phyloP scores from a whole-genome alignment of 495 filamentous ascomycete species.

The Penicillium robsamsonii region DNA sequence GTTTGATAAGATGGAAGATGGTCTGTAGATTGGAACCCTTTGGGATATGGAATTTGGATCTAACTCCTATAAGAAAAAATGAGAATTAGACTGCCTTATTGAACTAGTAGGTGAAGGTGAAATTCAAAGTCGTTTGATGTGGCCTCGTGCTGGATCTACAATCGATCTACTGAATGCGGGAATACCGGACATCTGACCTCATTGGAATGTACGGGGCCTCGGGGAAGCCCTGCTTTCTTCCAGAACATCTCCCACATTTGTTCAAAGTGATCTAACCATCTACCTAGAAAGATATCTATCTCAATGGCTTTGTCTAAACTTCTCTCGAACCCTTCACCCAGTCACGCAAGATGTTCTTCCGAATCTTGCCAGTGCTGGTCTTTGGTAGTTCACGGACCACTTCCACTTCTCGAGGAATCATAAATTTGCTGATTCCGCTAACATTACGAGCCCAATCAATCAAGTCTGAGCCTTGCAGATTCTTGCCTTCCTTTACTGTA shows the following conservation, averaged over 20 bases:
- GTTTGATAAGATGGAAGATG: slow-evolving; percentile 24
- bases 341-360: slow-evolving; percentile 89
- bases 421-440: slow-evolving; percentile 83
- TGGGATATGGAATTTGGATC: neutral
- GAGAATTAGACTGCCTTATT: neutral
- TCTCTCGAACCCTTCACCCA: slow-evolving; percentile 63
- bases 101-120: neutral
- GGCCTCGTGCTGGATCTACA: slow-evolving; percentile 17
- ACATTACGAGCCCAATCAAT: slow-evolving; percentile 81
- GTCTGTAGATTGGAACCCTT: slow-evolving; percentile 3
- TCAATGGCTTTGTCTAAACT: neutral
- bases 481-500: slow-evolving; percentile 66
- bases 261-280: neutral
- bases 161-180: slow-evolving; percentile 2
- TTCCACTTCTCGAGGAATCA: slow-evolving; percentile 93
- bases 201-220: slow-evolving; percentile 5
- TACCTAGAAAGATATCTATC: neutral
- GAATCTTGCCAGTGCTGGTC: slow-evolving; percentile 93
- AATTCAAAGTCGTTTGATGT: slow-evolving; percentile 13
- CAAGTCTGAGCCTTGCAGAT: slow-evolving; percentile 64
- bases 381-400: slow-evolving; percentile 86
- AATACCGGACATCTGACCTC: slow-evolving; percentile 8
- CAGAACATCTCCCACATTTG: neutral
- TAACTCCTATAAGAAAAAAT: neutral
- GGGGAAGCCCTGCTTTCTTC: neutral